These are phyloP conservation scores for Neopestalotiopsis sp. DNA, from an alignment of 2,329 filamentous ascomycete genomes.

Conservation along the genomic window DNA sequence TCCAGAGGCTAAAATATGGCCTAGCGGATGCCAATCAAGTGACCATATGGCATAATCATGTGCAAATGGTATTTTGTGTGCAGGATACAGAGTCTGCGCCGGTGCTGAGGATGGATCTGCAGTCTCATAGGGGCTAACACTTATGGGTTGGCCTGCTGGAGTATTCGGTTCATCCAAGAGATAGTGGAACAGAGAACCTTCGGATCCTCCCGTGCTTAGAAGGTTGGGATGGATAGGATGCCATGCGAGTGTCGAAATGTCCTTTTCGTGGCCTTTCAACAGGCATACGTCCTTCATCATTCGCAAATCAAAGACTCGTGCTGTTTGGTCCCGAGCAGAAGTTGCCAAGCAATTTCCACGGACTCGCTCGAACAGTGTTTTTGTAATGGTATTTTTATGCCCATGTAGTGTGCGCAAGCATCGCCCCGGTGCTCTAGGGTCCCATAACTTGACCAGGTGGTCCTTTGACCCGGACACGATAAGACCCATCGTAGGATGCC, in stretches of 20 bases:
- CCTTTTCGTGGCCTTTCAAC: slow-evolving; percentile 93
- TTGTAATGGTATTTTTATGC: slow-evolving; percentile 96
- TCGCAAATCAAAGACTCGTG: slow-evolving; percentile 89
- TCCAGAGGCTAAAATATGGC: slow-evolving; percentile 92
- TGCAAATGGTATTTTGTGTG: slow-evolving; percentile 83
- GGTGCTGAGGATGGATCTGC: slow-evolving; percentile 79
- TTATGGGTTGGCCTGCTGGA: slow-evolving; percentile 72
- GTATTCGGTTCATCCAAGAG: slow-evolving; percentile 94
- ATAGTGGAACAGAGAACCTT: slow-evolving; percentile 91
- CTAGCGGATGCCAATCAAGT: slow-evolving; percentile 95
- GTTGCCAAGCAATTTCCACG: slow-evolving; percentile 87
- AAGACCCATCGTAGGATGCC: slow-evolving; percentile 94
- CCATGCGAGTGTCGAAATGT: slow-evolving; percentile 91
- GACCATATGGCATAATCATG: slow-evolving; percentile 98
- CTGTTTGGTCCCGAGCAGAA: slow-evolving; percentile 90
- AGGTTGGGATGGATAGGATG: slow-evolving; percentile 91
- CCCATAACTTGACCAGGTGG: slow-evolving; percentile 96
- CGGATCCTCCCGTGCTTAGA: slow-evolving; percentile 87
- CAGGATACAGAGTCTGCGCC: slow-evolving; percentile 89
- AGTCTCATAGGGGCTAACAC: slow-evolving; percentile 83
- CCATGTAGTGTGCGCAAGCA: slow-evolving; percentile 94
- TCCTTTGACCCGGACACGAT: slow-evolving; percentile 97
- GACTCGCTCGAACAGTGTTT: slow-evolving; percentile 86
- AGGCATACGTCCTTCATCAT: slow-evolving; percentile 99
- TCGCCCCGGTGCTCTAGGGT: slow-evolving; percentile 80